Evolutionary conservation across 805 yeast genomes (phyloP), one percentile per base, ranked within the genome.

Genomic region (Yamadazyma laniorum): DNA sequence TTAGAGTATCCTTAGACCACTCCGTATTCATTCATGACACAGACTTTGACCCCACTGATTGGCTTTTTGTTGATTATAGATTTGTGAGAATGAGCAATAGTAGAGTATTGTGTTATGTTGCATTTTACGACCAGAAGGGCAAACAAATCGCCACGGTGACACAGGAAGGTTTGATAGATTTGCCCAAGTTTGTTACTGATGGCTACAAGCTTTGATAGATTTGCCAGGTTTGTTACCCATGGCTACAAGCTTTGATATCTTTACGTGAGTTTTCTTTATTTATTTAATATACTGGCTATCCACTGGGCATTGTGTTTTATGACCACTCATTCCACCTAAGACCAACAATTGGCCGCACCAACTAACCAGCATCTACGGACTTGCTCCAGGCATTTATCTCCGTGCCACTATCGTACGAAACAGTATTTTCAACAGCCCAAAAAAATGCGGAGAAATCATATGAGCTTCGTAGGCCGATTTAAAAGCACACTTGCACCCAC

Each of bases 1-100:
- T 66, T 50, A 50, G 71, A 27, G 70, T 63, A 2, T 58, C 65
- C 27, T 53, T 66, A 35, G 72, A 66, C 43, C 72, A 66, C 42
- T 34, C 62, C 3, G 50, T 66, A 6, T 59, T 46, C 41, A 57
- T 56, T 48, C 70, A 66, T 44, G 70, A 65, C 39, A 48, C 34
- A 3, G 56, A 65, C 31, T 65, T 58, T 29, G 65, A 63, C 40
- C 59, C 68, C 1, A 58, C 63, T 25, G 47, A 55, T 25, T 66
- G 65, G 65, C 34, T 65, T 47, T 66, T 55, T 37, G 34, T 64
- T 42, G 69, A 63, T 43, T 64, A 52, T 46, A 47, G 48, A 31
- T 66, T 62, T 37, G 37, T 46, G 25, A 49, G 63, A 25, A 47
- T 63, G 53, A 48, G 52, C 40, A 66, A 65, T 42, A 61, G 63